Evolutionary conservation across 108 stramenopile species (phyloP).

Genomic region (Pseudonitzschia multiseries): DNA sequence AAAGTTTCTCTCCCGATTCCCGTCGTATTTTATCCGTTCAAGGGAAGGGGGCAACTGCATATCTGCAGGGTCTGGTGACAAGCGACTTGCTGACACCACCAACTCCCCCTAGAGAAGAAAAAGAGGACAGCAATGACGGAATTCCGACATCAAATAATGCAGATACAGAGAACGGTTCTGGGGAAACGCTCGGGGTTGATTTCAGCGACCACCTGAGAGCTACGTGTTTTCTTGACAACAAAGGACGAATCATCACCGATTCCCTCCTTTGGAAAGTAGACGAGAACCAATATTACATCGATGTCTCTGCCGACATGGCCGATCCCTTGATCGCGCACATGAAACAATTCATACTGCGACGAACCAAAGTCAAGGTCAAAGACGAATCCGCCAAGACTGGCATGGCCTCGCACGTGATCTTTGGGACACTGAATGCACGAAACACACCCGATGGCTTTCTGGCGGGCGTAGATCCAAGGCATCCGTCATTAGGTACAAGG

Average conservation of each 20-base stretch:
- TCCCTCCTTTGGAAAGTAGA: constrained; percentile 75
- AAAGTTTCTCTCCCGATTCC: constrained; percentile 48
- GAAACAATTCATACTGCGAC: constrained; percentile 66
- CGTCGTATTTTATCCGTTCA: constrained; percentile 78
- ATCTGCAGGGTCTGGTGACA: constrained; percentile 79
- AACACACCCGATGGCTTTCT: constrained; percentile 65
- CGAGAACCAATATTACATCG: constrained; percentile 68
- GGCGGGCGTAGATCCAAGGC: constrained; percentile 78
- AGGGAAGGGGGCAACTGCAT: constrained; percentile 64
- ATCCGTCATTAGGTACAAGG: constrained; percentile 80
- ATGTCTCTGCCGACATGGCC: constrained; percentile 68
- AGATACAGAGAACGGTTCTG: constrained; percentile 7
- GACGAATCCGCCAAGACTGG: constrained; percentile 52
- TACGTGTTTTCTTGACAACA: constrained; percentile 78
- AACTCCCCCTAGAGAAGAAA: constrained; percentile 51
- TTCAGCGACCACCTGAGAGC: constrained; percentile 65
- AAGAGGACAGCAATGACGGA: not conserved
- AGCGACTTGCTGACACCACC: constrained; percentile 62
- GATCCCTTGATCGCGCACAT: constrained; percentile 64
- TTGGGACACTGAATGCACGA: constrained; percentile 72
- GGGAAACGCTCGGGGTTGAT: constrained; percentile 32
- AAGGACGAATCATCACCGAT: constrained; percentile 83
- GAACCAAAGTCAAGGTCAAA: constrained; percentile 62
- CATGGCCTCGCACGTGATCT: constrained; percentile 66
- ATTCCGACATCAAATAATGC: not conserved